Evolutionary conservation across 2,329 filamentous ascomycete genomes (phyloP), one percentile per base, ranked within the genome.

Genomic region (Chrysoporthe austroafricana): DNA sequence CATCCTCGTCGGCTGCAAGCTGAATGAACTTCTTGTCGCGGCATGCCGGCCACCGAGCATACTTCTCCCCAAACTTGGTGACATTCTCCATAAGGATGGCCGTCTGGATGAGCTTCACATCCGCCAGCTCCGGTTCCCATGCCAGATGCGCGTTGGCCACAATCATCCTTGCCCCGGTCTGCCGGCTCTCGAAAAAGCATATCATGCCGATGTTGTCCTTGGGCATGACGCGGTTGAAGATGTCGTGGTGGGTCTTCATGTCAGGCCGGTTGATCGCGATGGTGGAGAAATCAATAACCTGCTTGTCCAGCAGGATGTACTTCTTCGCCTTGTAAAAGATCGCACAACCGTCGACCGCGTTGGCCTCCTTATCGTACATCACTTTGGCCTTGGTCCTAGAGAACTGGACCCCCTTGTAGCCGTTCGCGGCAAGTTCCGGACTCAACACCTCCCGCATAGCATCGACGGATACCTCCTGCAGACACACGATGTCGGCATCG

Each of bases 151-250:
- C 92, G 76, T 98, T 98, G 72, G 93, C 93, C 46, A 98, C 89
- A 71, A 99, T 97, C 75, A 98, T 83, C 66, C 96, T 90, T 16
- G 93, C 90, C n/a, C 96, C 96, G 0, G 95, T 97, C 69, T 88
- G 83, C 48, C 95, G 89, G 74, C 97, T 97, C 79, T 99, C 96
- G 70, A 99, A 88, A 82, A 98, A 97, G 66, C 91, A 89, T 60
- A 97, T 88, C 60, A 97, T 91, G 18, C 92, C 96, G 78, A 99
- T 97, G 77, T 98, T 95, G 83, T 99, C 96, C 80, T 96, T 93
- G 70, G 95, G 94, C 96, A 97, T 98, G 69, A 99, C 91, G 39
- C 96, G 91, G 78, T 99, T 99, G 85, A 97, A 98, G 67, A 98
- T 95, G 75, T 99, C 96, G 76, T 97, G 93, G 75, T 97, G 93